phyloP scores from a whole-genome alignment of 2,329 filamentous ascomycete species.

The Akanthomyces dipterigenus region DNA sequence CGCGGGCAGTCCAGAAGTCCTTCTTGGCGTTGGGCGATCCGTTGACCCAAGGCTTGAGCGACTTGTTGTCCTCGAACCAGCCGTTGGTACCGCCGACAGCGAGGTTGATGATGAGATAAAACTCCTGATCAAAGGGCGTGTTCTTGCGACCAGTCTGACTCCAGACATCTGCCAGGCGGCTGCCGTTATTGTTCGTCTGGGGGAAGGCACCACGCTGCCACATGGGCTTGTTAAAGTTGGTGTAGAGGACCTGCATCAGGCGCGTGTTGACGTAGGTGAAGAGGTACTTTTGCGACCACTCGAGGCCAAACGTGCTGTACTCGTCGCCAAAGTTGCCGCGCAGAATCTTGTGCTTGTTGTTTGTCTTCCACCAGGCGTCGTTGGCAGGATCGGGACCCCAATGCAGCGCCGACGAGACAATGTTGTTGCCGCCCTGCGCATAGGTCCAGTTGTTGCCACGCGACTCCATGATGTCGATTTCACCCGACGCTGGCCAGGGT shows the following conservation, averaged over 20 bases:
- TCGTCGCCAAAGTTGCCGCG: constrained; percentile 64
- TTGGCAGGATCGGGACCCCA: constrained; percentile 69
- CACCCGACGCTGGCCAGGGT: constrained; percentile 69
- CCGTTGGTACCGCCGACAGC: constrained; percentile 74
- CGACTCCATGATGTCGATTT: constrained; percentile 77
- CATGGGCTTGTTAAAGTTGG: constrained; percentile 61
- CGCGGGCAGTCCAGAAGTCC: constrained; percentile 68
- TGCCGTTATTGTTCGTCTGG: constrained; percentile 56
- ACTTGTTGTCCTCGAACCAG: constrained; percentile 70
- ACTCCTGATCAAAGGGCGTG: constrained; percentile 68
- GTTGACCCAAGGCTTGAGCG: constrained; percentile 75
- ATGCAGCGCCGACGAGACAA: constrained; percentile 71
- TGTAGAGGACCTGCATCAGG: constrained; percentile 74
- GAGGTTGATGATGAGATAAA: constrained; percentile 70
- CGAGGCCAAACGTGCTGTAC: constrained; percentile 73
- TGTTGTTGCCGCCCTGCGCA: constrained; percentile 70
- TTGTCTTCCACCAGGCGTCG: constrained; percentile 79
- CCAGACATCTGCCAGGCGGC: constrained; percentile 59
- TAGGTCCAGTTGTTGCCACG: constrained; percentile 80
- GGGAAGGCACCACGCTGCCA: constrained; percentile 66
- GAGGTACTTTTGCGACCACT: constrained; percentile 83
- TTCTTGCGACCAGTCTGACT: constrained; percentile 50
- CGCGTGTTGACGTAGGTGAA: constrained; percentile 81
- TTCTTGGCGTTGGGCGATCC: constrained; percentile 56
- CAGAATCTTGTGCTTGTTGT: constrained; percentile 66